Percentiles rank a stretch among this genome's conserved stretches.
Conservation (phyloP, 75 land plant genomes). For the Azolla pinnata region DNA sequence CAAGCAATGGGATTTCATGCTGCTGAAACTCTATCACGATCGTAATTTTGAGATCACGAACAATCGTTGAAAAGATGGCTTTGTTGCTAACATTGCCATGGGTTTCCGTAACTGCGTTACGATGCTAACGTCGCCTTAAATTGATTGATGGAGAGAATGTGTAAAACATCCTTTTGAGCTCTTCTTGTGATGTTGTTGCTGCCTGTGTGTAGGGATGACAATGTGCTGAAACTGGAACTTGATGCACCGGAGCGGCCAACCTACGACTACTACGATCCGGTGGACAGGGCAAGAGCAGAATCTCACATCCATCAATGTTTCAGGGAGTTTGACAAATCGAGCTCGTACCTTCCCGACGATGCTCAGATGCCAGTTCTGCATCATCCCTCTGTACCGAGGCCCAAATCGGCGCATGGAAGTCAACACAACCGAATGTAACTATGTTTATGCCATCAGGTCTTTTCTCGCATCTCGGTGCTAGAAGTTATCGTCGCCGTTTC, state of each 20-base stretch:
- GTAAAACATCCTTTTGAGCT: not conserved
- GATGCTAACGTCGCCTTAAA: too few relatives aligned
- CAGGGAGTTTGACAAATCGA: slow-evolving; percentile 6
- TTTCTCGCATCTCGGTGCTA: too few relatives aligned
- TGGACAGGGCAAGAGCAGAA: slow-evolving; percentile 13
- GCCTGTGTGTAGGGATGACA: slow-evolving; percentile 21
- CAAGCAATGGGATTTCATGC: too few relatives aligned
- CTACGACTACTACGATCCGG: slow-evolving; percentile 13
- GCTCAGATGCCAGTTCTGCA: slow-evolving; percentile 7
- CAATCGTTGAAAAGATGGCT: too few relatives aligned
- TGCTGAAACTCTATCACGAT: too few relatives aligned
- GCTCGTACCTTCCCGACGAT: slow-evolving; percentile 20
- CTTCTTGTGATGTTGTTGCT: not conserved
- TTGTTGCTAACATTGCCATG: too few relatives aligned
- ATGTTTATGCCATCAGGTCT: too few relatives aligned
- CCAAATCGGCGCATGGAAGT: slow-evolving; percentile 13
- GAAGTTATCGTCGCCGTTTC: too few relatives aligned
- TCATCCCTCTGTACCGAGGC: slow-evolving; percentile 6
- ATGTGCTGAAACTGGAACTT: slow-evolving; percentile 23
- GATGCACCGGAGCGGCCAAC: slow-evolving; percentile 20
- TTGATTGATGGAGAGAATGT: too few relatives aligned
- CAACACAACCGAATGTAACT: slow-evolving; percentile 18
- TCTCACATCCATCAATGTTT: slow-evolving; percentile 21
- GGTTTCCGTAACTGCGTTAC: too few relatives aligned
- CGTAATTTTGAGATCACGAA: too few relatives aligned